A percentile compares a stretch with the other conserved stretches of the same genome.
phyloP scores from a whole-genome alignment of 768 basidiomycete genomes.

The Lactarius trivialis region DNA sequence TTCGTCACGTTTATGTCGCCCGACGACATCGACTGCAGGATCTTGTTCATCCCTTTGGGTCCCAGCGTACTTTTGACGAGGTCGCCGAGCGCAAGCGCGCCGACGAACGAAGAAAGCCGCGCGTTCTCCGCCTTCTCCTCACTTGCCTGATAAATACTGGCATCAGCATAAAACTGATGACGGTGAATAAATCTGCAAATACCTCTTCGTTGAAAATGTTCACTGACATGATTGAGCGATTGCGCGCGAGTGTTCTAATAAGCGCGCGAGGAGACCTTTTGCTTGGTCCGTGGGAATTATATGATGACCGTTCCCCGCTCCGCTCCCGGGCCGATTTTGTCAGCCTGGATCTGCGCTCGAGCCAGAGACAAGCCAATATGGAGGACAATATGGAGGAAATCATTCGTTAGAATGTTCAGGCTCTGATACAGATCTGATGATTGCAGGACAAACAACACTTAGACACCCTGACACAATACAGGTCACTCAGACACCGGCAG shows the following conservation, averaged over 20 bases:
- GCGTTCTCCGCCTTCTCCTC: slow-evolving; percentile 98
- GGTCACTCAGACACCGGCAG: no score
- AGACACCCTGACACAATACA: no score
- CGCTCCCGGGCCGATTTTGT: no score
- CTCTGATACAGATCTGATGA: no score
- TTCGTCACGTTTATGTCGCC: slow-evolving; percentile 97
- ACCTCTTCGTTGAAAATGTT: slow-evolving; percentile 68
- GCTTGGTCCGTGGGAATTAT: background rate
- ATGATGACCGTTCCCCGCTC: no score
- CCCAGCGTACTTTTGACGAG: slow-evolving; percentile 98
- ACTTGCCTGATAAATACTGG: slow-evolving; percentile 48
- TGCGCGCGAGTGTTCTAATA: background rate
- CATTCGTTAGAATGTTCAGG: no score
- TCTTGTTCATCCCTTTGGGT: slow-evolving; percentile 99
- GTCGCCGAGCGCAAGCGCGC: slow-evolving; percentile 94
- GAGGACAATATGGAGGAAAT: no score
- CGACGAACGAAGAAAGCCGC: slow-evolving; percentile 95
- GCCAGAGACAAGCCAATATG: no score
- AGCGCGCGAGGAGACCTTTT: background rate
- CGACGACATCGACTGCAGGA: slow-evolving; percentile 83
- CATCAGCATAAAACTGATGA: background rate
- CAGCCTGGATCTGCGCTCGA: no score
- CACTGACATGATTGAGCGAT: slow-evolving; percentile 45
- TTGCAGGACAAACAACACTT: no score
- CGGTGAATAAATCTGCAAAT: background rate